phyloP scores from a whole-genome alignment of 1,284 basidiomycete species.

The Vanrija humicola region DNA sequence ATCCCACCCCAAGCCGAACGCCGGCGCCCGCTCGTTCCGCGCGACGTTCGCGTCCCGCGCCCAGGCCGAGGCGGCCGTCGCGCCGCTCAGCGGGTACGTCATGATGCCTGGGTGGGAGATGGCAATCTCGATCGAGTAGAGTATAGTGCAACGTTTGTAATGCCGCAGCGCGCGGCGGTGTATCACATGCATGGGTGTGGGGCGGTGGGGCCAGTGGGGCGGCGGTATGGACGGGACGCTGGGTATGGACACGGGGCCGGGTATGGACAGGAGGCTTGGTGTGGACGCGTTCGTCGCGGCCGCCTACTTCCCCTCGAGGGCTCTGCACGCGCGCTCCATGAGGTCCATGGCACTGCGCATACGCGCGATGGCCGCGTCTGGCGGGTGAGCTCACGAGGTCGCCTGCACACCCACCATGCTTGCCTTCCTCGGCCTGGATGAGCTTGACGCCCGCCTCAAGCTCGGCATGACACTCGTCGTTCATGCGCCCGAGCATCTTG shows the following conservation, averaged over 20 bases:
- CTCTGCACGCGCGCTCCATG: conserved; percentile 9
- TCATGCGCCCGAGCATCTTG: conserved; percentile 18
- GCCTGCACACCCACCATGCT: conserved; percentile 25
- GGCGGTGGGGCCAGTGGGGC: background rate
- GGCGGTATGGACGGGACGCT: background rate
- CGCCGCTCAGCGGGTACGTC: conserved; percentile 32
- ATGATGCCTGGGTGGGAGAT: conserved; percentile 47
- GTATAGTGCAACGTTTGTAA: background rate
- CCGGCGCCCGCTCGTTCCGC: conserved; percentile 33
- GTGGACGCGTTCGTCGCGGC: too few relatives aligned
- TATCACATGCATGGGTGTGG: too few relatives aligned
- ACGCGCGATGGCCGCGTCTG: background rate
- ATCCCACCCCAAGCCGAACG: conserved; percentile 32
- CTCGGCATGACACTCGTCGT: conserved; percentile 6
- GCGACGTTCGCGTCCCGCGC: conserved; percentile 25
- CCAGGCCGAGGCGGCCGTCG: conserved; percentile 27
- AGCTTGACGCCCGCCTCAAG: conserved; percentile 20
- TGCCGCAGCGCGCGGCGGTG: too few relatives aligned
- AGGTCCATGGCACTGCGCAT: background rate
- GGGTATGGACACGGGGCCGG: background rate
- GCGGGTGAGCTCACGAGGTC: background rate
- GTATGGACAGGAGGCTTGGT: too few relatives aligned
- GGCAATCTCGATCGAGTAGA: conserved; percentile 28
- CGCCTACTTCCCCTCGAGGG: conserved; percentile 1
- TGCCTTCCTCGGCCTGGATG: conserved; percentile 26